Percentiles rank a stretch among this genome's conserved stretches.
Evolutionary conservation across 352 stramenopile genomes (phyloP).

Genomic region (Phytophthora pseudosyringae): DNA sequence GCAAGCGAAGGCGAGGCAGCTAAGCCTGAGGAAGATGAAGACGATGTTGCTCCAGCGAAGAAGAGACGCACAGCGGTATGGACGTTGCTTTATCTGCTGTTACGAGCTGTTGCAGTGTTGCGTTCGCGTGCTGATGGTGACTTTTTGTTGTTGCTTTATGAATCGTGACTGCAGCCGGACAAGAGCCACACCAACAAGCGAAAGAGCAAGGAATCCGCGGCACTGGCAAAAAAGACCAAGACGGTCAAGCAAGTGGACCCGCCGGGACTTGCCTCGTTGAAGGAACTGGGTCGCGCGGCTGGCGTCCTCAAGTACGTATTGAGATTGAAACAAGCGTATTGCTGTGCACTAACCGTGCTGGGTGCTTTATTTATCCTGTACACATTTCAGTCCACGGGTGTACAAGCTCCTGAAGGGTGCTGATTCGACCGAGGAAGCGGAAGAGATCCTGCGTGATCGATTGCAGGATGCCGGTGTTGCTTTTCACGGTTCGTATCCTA

Average conservation of each 20-base stretch:
- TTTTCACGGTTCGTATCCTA: conserved; percentile 72
- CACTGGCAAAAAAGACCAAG: conserved; percentile 38
- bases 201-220: conserved; percentile 22
- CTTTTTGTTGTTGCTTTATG: not conserved
- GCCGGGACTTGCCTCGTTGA: conserved; percentile 61
- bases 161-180: conserved; percentile 8
- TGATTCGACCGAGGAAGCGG: conserved; percentile 47
- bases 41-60: conserved; percentile 29
- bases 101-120: not conserved
- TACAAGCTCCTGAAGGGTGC: conserved; percentile 67
- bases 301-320: conserved; percentile 68
- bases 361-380: conserved; percentile 2
- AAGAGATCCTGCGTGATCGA: conserved; percentile 65
- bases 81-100: not conserved
- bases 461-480: conserved; percentile 49
- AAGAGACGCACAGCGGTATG: conserved; percentile 37
- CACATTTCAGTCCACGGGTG: conserved; percentile 52
- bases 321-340: not conserved
- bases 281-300: conserved; percentile 71
- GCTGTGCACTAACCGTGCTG: conserved; percentile 7
- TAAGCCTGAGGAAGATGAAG: conserved; percentile 30
- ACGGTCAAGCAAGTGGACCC: conserved; percentile 40
- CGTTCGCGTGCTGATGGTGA: not conserved
- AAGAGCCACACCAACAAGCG: conserved; percentile 19
- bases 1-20: conserved; percentile 36